Percentiles rank a stretch among this genome's conserved stretches.
phyloP scores from a whole-genome alignment of 73 alveolate species.

The Blepharisma japonicum region DNA sequence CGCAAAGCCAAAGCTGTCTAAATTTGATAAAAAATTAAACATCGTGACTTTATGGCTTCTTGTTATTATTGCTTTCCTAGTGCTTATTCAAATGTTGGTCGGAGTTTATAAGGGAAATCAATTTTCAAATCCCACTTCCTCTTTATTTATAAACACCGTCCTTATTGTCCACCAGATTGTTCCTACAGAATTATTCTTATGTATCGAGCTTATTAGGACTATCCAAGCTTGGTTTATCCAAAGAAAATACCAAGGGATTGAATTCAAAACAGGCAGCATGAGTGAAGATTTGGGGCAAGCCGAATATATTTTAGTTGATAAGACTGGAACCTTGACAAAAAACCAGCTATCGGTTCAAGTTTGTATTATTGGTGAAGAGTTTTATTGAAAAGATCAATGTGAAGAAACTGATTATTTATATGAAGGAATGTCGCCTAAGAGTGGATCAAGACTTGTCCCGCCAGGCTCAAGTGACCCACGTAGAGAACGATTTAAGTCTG shows the following conservation, averaged over 20 bases:
- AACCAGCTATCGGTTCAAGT: slow-evolving; percentile 14
- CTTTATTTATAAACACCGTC: too few species aligned
- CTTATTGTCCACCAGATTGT: not conserved
- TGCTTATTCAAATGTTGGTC: not conserved
- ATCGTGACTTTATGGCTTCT: not conserved
- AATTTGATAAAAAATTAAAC: not conserved
- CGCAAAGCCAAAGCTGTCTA: not conserved
- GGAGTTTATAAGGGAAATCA: not conserved
- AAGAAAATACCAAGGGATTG: not conserved
- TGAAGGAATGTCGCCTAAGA: too few species aligned
- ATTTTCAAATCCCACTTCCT: too few species aligned
- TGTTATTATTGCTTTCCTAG: not conserved
- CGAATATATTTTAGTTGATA: slow-evolving; percentile 1
- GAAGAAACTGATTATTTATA: too few species aligned
- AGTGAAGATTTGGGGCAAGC: not conserved
- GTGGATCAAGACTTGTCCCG: too few species aligned
- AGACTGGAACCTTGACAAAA: slow-evolving; percentile 13
- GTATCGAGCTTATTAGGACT: not conserved
- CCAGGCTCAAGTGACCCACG: too few species aligned
- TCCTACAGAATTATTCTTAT: not conserved
- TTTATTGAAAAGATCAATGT: not conserved
- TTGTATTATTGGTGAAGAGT: not conserved
- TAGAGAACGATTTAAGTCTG: too few species aligned
- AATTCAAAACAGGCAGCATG: not conserved
- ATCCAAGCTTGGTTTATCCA: not conserved